Conservation (phyloP, 1,284 basidiomycete species). For the Rhodotorula sp. region DNA sequence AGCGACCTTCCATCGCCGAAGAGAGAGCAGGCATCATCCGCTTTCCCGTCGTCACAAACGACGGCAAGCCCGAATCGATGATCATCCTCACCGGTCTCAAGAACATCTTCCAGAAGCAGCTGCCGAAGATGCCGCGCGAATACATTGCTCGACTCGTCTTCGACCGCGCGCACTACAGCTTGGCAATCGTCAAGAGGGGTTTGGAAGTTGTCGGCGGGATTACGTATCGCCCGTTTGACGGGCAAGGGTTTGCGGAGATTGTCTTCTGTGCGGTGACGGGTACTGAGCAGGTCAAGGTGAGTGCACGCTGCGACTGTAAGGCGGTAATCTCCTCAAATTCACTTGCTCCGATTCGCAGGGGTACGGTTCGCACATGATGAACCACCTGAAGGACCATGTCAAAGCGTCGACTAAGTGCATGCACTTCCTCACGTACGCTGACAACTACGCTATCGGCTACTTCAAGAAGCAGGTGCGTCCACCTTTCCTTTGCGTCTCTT, state of each 20-base stretch:
- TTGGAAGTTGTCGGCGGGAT: constrained; percentile 97
- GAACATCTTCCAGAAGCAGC: constrained; percentile 93
- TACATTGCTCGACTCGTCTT: constrained; percentile 96
- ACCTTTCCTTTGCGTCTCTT: background rate
- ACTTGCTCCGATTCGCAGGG: constrained; percentile 66
- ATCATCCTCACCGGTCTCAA: constrained; percentile 92
- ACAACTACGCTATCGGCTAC: constrained; percentile 94
- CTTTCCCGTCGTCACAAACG: constrained; percentile 82
- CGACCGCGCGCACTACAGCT: constrained; percentile 82
- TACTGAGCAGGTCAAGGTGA: constrained; percentile 95
- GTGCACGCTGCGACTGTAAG: no score
- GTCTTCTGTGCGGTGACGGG: constrained; percentile 98
- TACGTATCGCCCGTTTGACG: constrained; percentile 93
- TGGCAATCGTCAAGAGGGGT: constrained; percentile 94
- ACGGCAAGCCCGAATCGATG: constrained; percentile 63
- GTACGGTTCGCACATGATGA: constrained; percentile 98
- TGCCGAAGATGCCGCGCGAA: constrained; percentile 98
- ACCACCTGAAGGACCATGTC: constrained; percentile 95
- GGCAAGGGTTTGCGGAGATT: constrained; percentile 94
- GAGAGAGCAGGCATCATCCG: constrained; percentile 79
- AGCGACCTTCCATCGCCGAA: constrained; percentile 73
- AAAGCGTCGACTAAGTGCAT: constrained; percentile 75
- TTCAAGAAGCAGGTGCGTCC: constrained; percentile 80
- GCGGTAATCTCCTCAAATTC: no score
- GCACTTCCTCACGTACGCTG: constrained; percentile 96